A percentile compares a stretch with the other conserved stretches of the same genome.
Conservation (phyloP, 306 rosid genomes). For the Macrotyloma uniflorum region DNA sequence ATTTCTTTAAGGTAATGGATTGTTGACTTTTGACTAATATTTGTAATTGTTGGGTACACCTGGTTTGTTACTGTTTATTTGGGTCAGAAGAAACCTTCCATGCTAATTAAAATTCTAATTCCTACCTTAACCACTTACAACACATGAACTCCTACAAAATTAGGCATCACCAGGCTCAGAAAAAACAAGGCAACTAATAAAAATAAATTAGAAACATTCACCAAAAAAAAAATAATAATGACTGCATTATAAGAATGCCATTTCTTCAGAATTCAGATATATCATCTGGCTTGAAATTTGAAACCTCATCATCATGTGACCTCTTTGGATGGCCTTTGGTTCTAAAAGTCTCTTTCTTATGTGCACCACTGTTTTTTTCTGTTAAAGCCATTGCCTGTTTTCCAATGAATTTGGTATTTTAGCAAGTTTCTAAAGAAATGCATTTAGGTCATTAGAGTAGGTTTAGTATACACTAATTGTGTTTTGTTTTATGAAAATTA, state of each 20-base stretch:
- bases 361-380: not conserved
- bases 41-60: constrained; percentile 1
- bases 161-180: not conserved
- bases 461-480: not conserved
- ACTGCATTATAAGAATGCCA: not conserved
- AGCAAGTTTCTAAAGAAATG: not conserved
- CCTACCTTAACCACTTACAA: not conserved
- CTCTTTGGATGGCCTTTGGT: not conserved
- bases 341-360: not conserved
- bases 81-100: not conserved
- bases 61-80: not conserved
- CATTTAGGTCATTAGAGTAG: not conserved
- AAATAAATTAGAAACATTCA: not conserved
- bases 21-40: constrained; percentile 10
- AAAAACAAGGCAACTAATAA: not conserved
- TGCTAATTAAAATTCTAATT: not conserved
- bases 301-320: not conserved
- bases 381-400: not conserved
- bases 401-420: not conserved
- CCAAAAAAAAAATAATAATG: not conserved
- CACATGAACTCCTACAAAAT: not conserved
- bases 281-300: not conserved
- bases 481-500: not conserved
- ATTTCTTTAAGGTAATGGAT: constrained; percentile 73
- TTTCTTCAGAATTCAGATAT: not conserved